These are phyloP conservation scores for Yamadazyma mexicana DNA, from an alignment of 1,139 yeast genomes.

Conservation along the genomic window DNA sequence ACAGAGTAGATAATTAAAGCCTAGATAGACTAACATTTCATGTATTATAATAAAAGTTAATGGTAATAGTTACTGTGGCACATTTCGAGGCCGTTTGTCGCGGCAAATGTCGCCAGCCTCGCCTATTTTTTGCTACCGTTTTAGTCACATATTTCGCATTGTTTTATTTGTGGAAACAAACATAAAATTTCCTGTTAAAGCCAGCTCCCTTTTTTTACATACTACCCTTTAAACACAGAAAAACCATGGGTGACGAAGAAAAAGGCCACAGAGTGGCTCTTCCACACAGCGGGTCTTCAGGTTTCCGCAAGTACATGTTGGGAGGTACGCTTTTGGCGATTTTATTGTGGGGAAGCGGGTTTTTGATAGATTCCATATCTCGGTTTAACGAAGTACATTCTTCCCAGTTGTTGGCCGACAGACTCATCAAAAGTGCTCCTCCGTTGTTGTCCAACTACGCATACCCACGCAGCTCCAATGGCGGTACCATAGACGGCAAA, in stretches of 20 bases:
- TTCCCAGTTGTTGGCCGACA: not conserved
- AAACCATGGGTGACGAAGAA: not conserved
- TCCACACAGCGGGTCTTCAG: not conserved
- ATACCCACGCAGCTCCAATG: slow-evolving; percentile 4
- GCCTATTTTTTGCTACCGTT: not conserved
- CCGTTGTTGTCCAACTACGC: slow-evolving; percentile 12
- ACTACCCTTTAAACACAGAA: no score
- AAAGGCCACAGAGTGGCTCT: not conserved
- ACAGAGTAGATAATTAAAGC: not conserved
- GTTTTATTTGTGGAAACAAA: not conserved
- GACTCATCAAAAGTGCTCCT: slow-evolving; percentile 6
- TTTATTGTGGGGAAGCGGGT: slow-evolving; percentile 38
- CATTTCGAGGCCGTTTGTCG: no score
- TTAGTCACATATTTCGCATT: slow-evolving; percentile 1
- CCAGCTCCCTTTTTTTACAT: not conserved
- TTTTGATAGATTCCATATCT: slow-evolving; percentile 29
- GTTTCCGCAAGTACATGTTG: slow-evolving; percentile 7
- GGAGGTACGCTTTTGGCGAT: slow-evolving; percentile 15
- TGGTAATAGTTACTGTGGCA: no score
- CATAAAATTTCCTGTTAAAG: not conserved
- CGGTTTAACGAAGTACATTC: slow-evolving; percentile 14
- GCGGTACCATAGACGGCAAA: slow-evolving; percentile 18
- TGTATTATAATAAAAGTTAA: slow-evolving; percentile 1
- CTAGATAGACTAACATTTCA: not conserved
- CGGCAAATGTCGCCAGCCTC: no score